Base-by-base conservation (phyloP, 208 protist species). In the Trypanosoma mega region DNA sequence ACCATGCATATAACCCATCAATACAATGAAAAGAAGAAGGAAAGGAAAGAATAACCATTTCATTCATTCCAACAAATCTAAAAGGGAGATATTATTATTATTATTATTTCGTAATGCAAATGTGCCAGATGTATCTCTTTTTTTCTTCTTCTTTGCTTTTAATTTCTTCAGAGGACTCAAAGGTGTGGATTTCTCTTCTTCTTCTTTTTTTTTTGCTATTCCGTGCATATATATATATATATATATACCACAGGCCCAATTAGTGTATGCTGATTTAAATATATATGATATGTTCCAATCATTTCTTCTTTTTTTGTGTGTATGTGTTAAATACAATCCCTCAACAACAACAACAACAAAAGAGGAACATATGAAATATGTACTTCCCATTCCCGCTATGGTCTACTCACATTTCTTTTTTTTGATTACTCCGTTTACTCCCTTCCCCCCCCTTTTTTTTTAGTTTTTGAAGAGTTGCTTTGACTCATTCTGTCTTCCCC, bases 391-490 rank as follows among this genome's bases (percentile, higher is more conserved):
- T 46, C 21, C 31, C 16, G 6, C 31, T 44, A 6, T 34, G 33
- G 50, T 20, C 51, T 45, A n/a, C 36, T 46, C 29, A 31, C 37
- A 9, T 54, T 1, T 52, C 7, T 52, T 45, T 36, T 64, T 50
- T 54, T 57, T 51, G 46, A n/a, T n/a, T n/a, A n/a, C n/a, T n/a
- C n/a, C n/a, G n/a, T n/a, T n/a, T n/a, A n/a, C n/a, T n/a, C n/a
- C n/a, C n/a, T n/a, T n/a, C n/a, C n/a, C n/a, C 67, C 64, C 39
- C 63, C 20, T 48, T 41, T 55, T 64, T 54, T 16, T 47, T 61
- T 67, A 47, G 11, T 54, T 23, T 4, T 61, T 31, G 14, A 24
- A 33, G 41, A n/a, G 3, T 37, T n/a, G n/a, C n/a, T n/a, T n/a
- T n/a, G n/a, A n/a, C n/a, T n/a, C n/a, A n/a, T n/a, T n/a, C n/a